These are phyloP conservation scores for Chalciporus pseudorubinellus DNA, from an alignment of 768 basidiomycete genomes.

Conservation along the genomic window DNA sequence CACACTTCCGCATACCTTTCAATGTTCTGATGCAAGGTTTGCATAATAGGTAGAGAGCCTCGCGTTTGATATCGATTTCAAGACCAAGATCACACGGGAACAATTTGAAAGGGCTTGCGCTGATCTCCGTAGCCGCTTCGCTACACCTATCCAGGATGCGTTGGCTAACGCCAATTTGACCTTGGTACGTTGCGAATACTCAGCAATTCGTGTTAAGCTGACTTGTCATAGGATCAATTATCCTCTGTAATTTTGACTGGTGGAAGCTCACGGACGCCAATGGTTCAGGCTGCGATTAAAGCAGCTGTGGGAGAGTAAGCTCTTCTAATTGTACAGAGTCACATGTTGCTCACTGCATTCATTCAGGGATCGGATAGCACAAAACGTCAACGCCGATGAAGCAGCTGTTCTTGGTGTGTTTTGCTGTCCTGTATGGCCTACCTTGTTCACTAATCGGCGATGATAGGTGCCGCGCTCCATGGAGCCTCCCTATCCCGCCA, in stretches of 20 bases:
- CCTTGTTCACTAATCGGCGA: background rate
- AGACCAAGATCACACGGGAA: slow-evolving; percentile 68
- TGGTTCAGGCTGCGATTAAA: slow-evolving; percentile 84
- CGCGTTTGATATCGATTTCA: slow-evolving; percentile 89
- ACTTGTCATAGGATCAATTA: slow-evolving; percentile 61
- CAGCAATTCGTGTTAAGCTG: background rate
- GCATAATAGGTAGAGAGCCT: slow-evolving; percentile 75
- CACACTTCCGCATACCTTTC: background rate
- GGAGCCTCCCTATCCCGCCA: slow-evolving; percentile 86
- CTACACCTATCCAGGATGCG: slow-evolving; percentile 73
- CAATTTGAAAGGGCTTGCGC: slow-evolving; percentile 75
- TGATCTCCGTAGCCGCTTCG: slow-evolving; percentile 61
- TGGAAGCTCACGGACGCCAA: slow-evolving; percentile 84
- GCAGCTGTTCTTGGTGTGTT: slow-evolving; percentile 78
- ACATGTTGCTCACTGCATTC: background rate
- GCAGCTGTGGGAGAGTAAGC: slow-evolving; percentile 75
- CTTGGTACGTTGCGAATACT: slow-evolving; percentile 44
- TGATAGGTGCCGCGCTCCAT: slow-evolving; percentile 75
- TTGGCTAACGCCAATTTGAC: slow-evolving; percentile 62
- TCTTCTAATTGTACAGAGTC: background rate
- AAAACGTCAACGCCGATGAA: slow-evolving; percentile 97
- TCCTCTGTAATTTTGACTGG: slow-evolving; percentile 92
- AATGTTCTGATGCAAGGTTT: background rate
- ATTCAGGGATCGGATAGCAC: slow-evolving; percentile 74
- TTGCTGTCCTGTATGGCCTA: background rate